A percentile compares a stretch with the other conserved stretches of the same genome.
Evolutionary conservation across 345 rosid species (phyloP).

Genomic region (Pugionium cornutum): DNA sequence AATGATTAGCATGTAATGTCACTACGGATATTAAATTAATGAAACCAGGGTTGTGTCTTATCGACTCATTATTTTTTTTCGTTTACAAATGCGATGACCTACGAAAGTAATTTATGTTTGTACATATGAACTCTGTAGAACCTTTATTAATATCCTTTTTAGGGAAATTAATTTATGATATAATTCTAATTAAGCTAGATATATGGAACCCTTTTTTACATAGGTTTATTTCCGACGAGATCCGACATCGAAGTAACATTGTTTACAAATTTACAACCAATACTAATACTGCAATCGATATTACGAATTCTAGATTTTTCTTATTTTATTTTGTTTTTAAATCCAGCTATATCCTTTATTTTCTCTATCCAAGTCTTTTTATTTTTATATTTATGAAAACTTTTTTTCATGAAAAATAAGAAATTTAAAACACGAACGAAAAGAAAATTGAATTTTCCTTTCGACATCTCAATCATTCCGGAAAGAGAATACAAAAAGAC

Average conservation of each 20-base stretch:
- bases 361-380: no score
- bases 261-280: background rate
- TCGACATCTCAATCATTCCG: conserved; percentile 22
- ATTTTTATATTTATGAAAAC: background rate
- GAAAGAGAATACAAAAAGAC: conserved; percentile 34
- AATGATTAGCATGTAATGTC: conserved; percentile 35
- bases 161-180: background rate
- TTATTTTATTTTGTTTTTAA: no score
- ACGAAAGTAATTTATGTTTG: background rate
- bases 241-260: background rate
- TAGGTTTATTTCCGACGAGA: background rate
- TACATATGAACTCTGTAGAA: background rate
- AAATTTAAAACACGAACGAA: background rate
- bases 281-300: background rate
- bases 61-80: background rate
- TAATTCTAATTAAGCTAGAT: no score
- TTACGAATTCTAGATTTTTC: no score
- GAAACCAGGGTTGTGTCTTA: conserved; percentile 18
- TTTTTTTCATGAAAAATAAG: no score
- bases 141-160: background rate
- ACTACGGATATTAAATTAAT: conserved; percentile 18
- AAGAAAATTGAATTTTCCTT: conserved; percentile 5
- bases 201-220: no score
- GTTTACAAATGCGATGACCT: background rate
- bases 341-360: no score